Base-by-base conservation (phyloP, 2,329 filamentous ascomycete species). In the Magnaporthiopsis rhizophila region DNA sequence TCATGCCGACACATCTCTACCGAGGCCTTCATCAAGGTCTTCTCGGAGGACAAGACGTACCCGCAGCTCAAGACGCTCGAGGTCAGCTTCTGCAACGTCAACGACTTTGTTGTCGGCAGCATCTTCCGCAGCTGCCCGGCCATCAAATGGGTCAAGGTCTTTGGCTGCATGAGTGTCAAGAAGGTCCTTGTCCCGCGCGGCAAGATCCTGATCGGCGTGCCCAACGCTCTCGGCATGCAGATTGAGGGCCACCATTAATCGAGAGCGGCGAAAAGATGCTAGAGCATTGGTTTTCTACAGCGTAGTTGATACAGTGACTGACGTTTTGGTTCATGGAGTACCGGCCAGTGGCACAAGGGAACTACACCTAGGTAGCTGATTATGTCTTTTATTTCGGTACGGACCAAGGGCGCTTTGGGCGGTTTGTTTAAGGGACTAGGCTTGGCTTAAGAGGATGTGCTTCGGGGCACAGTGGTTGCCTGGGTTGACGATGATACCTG, bases 1-100 rank as follows among this genome's bases (percentile, higher is more conserved):
- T 90, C 89, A 0, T 96, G 92, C 72, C 88, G 94, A 3, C 89
- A 97, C 73, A 93, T 98, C 67, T 83, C 86, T 1, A 80, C 83
- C 45, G 77, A 83, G 21, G 86, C 90, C 0, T 92, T 97, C 65
- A 86, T 91, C 67, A 82, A 88, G 12, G 88, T 89, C 0, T 97
- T 98, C 71, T 77, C 79, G 7, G 75, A 77, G 11, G 81, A 80
- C 30, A 84, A 82, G 59, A 67, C 64, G 1, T 97, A 96, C 69
- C 86, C 89, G 0, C 79, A 86, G 13, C 80, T 98, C 45, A 78
- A 80, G 66, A 84, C 89, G 65, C 78, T 97, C 58, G 92, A 96
- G 72, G 79, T 95, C 58, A 90, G 88, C 63, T 96, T 96, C 74
- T 89, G 87, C 64, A 78, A 84, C 36, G 83, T 90, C 6, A 87